Percentiles rank a stretch among this genome's conserved stretches.
Conservation (phyloP, 1,284 basidiomycete genomes). For the Apiotrichum akiyoshidainum region DNA sequence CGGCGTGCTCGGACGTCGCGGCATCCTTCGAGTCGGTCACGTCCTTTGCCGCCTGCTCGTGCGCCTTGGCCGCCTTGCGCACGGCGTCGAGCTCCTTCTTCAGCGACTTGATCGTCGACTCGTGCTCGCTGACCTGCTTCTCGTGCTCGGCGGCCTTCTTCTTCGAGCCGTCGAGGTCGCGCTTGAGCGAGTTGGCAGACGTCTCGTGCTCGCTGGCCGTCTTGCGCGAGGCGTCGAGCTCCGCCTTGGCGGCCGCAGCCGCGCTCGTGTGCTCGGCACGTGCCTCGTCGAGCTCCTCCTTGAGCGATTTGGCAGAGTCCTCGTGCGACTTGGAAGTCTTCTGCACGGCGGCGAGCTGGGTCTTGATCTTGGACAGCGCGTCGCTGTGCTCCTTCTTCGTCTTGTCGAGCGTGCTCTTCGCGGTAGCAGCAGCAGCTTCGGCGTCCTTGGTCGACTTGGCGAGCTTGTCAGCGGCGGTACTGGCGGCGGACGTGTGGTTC, state of each 20-base stretch:
- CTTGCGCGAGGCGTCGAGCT: slow-evolving; percentile 8
- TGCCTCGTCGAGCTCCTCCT: slow-evolving; percentile 7
- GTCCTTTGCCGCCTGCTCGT: slow-evolving; percentile 9
- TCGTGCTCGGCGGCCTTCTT: slow-evolving; percentile 11
- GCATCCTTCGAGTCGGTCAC: slow-evolving; percentile 1
- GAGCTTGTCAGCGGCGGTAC: slow-evolving; percentile 6
- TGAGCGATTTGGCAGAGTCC: slow-evolving; percentile 2
- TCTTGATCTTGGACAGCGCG: not conserved
- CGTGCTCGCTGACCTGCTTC: slow-evolving; percentile 8
- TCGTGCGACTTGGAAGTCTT: slow-evolving; percentile 6
- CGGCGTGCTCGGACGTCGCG: slow-evolving; percentile 1
- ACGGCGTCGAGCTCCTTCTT: slow-evolving; percentile 8
- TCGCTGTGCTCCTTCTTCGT: slow-evolving; percentile 1
- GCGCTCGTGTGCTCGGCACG: not conserved
- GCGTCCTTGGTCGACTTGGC: slow-evolving; percentile 6
- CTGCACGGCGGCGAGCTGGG: slow-evolving; percentile 3
- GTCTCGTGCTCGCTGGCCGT: slow-evolving; percentile 9
- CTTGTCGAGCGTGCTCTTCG: slow-evolving; percentile 1
- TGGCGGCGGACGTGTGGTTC: not conserved
- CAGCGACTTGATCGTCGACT: slow-evolving; percentile 7
- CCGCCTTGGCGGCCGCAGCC: not conserved
- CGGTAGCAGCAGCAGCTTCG: not conserved
- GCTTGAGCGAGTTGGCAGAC: slow-evolving; percentile 1
- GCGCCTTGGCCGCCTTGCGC: slow-evolving; percentile 3
- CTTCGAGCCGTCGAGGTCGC: slow-evolving; percentile 12